Evolutionary conservation across 345 rosid species (phyloP), one percentile per base, ranked within the genome.

Genomic region (Salix exigua): DNA sequence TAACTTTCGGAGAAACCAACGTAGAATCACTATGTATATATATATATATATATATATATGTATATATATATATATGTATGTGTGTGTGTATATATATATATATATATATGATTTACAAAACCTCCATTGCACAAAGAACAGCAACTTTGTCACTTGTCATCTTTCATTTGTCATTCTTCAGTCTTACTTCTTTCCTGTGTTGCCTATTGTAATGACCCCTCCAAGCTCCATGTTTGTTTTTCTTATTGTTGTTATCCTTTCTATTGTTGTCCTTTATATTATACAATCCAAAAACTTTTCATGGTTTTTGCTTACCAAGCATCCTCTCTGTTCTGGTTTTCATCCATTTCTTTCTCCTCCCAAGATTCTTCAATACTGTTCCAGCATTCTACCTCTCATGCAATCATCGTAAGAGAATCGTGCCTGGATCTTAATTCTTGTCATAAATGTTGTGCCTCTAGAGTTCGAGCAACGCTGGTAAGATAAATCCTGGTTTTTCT

Each of bases 181-280:
- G 53, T 17, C 72, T 26, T 31, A 40, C 69, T 68, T 48, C 53
- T 66, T 73, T 64, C 76, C 55, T 30, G 42, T 68, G 75, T 64
- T 73, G 84, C 86, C 87, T 62, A 48, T 63, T 82, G 82, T 68
- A 68, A 79, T 58, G 35, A 64, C 16, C 66, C 79, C 71, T 44
- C 70, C 10, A 23, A 17, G 26, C 50, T 78, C 73, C 73, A 70
- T 79, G 66, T 44, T 75, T 71, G 33, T 21, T 80, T 16, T 67
- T 72, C 67, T 73, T 19, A 68, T 71, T 76, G 73, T 79, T 76
- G 51, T 42, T 75, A 0, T 44, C 31, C 48, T 80, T 75, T 44
- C 55, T 78, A 33, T 28, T 38, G 74, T 73, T 65, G 78, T 77
- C 83, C 76, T 68, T 70, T 40, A 46, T 18, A 21, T 21, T 76